phyloP scores from a whole-genome alignment of 1,139 yeast species.

The Zygotorulaspora mrakii region DNA sequence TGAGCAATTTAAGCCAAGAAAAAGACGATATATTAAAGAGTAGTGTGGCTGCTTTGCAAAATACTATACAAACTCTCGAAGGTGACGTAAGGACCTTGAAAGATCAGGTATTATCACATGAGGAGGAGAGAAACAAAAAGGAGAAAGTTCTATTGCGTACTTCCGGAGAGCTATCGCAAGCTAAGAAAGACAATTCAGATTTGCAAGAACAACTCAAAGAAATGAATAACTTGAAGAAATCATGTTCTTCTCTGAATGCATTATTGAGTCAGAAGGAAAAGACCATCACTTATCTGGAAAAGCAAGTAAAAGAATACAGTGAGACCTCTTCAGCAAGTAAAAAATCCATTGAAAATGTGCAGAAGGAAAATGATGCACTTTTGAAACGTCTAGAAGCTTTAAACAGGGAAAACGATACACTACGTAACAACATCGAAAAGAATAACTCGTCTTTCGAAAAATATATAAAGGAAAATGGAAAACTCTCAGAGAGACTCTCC shows the following conservation, averaged over 20 bases:
- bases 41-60: slow-evolving; percentile 13
- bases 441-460: slow-evolving; percentile 44
- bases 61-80: slow-evolving; percentile 13
- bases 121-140: slow-evolving; percentile 21
- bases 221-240: slow-evolving; percentile 33
- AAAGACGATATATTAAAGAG: slow-evolving; percentile 31
- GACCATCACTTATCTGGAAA: slow-evolving; percentile 45
- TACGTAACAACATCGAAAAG: slow-evolving; percentile 43
- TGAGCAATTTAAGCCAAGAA: slow-evolving; percentile 27
- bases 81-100: slow-evolving; percentile 13
- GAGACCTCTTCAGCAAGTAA: slow-evolving; percentile 30
- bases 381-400: slow-evolving; percentile 34
- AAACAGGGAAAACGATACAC: slow-evolving; percentile 38
- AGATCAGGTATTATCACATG: slow-evolving; percentile 7
- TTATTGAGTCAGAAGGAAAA: slow-evolving; percentile 45
- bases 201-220: slow-evolving; percentile 34
- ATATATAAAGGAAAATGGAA: slow-evolving; percentile 53
- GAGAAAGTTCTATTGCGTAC: slow-evolving; percentile 32
- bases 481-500: slow-evolving; percentile 47
- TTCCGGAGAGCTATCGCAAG: slow-evolving; percentile 38
- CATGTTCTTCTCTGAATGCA: slow-evolving; percentile 30
- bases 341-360: slow-evolving; percentile 23
- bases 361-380: slow-evolving; percentile 30
- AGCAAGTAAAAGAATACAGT: slow-evolving; percentile 40
- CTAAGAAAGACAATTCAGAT: slow-evolving; percentile 43